Evolutionary conservation across 352 stramenopile species (phyloP), one percentile per base, ranked within the genome.

Genomic region (Phytophthora citricola): DNA sequence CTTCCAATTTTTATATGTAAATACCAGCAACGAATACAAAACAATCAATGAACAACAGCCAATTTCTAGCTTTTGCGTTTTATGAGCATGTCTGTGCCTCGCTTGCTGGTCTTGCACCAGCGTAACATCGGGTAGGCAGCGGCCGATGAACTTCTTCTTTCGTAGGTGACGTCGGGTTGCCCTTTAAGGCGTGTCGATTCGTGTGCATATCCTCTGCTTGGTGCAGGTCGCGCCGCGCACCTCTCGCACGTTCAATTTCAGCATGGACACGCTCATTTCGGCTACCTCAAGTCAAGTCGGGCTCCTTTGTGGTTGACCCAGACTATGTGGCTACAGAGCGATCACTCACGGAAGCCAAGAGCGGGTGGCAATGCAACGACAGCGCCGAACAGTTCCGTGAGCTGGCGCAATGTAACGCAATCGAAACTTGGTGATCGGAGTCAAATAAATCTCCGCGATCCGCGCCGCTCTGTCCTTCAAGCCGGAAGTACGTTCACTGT

Each of bases 1-100:
- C 20, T 9, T n/a, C 39, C 10, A 39, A 11, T 48, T 45, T 51
- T 56, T 6, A 31, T 11, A 15, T 60, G 51, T 60, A 72, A 61
- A 63, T 64, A 58, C 45, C 12, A 48, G 63, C 14, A 43, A 71
- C 24, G 20, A 66, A 62, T 66, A 71, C 58, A 46, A 58, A 53
- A 32, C 4, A 26, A 56, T 50, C 32, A 22, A 56, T 52, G n/a
- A 47, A 50, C 41, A 20, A 49, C 38, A 59, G 31, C 29, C 47
- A 51, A 20, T 20, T 20, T 20, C 17, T 36, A 4, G 31, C 8
- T 14, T 14, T 26, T 20, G 17, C 38, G 2, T 20, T 43, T 43
- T 2, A 43, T 46, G 26, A 20, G 17, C 17, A 20, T 20, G 17
- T 20, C 17, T 20, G 17, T 20, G 17, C 17, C 17, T 20, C 17